Conservation (phyloP, 805 yeast genomes). For the Hanseniaspora osmophila region DNA sequence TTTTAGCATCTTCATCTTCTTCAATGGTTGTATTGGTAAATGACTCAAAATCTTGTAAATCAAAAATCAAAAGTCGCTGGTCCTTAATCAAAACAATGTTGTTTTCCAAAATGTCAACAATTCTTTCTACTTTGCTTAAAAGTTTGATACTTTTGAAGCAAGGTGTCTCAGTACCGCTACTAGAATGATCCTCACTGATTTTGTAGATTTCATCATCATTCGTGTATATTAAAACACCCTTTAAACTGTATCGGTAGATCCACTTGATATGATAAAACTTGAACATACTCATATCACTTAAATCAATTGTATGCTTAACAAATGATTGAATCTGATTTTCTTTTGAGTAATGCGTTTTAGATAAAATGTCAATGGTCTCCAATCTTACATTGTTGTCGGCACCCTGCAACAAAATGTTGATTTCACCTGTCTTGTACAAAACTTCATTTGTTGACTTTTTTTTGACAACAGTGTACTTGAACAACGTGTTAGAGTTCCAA, state of each 20-base stretch:
- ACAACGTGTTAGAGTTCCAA: constrained; percentile 4
- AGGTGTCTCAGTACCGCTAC: constrained; percentile 8
- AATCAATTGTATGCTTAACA: constrained; percentile 4
- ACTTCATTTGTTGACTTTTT: constrained; percentile 7
- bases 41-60: constrained; percentile 8
- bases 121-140: constrained; percentile 15
- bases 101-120: constrained; percentile 16
- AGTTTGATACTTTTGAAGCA: constrained; percentile 5
- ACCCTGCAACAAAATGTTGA: constrained; percentile 9
- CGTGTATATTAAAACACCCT: constrained; percentile 15
- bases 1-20: background rate
- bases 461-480: background rate
- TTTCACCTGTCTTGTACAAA: constrained; percentile 19
- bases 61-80: constrained; percentile 10
- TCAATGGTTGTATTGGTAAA: background rate
- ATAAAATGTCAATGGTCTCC: constrained; percentile 17
- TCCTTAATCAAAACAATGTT: constrained; percentile 13
- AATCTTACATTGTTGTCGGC: constrained; percentile 8
- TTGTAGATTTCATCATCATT: constrained; percentile 10
- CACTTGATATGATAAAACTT: constrained; percentile 12
- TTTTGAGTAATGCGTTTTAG: constrained; percentile 12
- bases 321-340: constrained; percentile 11
- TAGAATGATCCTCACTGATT: constrained; percentile 3
- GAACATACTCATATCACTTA: background rate
- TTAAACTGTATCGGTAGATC: constrained; percentile 13